Base-by-base conservation (phyloP, 2,329 filamentous ascomycete genomes). In the Colletotrichum plurivorum region DNA sequence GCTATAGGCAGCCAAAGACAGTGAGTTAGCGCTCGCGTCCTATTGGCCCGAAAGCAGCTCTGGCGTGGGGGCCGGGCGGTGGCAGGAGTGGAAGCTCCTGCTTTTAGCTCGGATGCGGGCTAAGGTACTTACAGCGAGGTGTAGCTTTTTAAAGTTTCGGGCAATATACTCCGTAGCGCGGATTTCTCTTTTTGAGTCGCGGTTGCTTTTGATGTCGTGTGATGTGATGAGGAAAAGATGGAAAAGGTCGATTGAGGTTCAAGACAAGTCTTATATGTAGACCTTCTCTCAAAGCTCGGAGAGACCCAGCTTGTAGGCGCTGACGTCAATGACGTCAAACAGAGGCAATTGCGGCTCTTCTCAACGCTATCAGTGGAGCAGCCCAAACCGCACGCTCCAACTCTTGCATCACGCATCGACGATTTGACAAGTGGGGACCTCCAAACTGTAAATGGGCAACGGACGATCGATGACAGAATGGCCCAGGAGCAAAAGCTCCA, bases 301-400 rank as follows among this genome's bases (percentile, higher is more conserved):
- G 31, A 22, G 53, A 8, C 13, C 22, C 16, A 48, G 48, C 52
- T 58, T 48, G 53, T 15, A 43, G 27, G 41, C 51, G 55, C 70
- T 71, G 70, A 71, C 67, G 70, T 71, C 63, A 71, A 70, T 71
- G 67, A 71, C 67, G 70, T 71, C 70, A 71, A 67, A 31, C 52
- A 61, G 52, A 58, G 68, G 67, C 18, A 71, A 69, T 64, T 71
- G 60, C 69, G 55, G 53, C 69, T 64, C 54, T 52, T 36, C 56
- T 48, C 22, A 54, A 63, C 43, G 48, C 41, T 59, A 56, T 64
- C 41, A 55, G 69, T 71, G 69, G 69, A 49, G 69, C 46, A 51
- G 64, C 16, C 16, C 18, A 8, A 41, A 51, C 51, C 43, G 60
- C 55, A 53, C 16, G 48, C 57, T 56, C 52, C 52, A 63, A 43